Conservation (phyloP, 176 grass and related monocot species). For the Carex scoparia region DNA sequence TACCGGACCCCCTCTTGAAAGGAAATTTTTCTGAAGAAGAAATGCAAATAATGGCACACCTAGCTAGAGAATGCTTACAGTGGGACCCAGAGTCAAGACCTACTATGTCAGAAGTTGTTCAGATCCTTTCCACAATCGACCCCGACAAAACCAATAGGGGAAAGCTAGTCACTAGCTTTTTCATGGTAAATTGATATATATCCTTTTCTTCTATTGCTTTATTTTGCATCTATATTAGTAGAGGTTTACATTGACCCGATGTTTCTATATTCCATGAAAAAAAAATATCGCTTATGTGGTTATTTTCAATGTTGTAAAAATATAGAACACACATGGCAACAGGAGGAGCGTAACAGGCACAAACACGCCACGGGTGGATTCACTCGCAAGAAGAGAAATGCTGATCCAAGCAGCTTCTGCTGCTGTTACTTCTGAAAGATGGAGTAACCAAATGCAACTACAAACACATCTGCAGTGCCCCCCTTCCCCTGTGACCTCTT, state of each 20-base stretch:
- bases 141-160: constrained; percentile 42
- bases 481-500: not conserved
- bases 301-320: constrained; percentile 1
- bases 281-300: not conserved
- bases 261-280: not conserved
- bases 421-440: constrained; percentile 16
- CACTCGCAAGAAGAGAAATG: not conserved
- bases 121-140: constrained; percentile 81
- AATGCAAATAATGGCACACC: constrained; percentile 94
- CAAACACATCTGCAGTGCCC: not conserved
- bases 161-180: constrained; percentile 38
- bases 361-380: constrained; percentile 15
- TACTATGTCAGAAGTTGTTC: constrained; percentile 88
- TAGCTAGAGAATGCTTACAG: constrained; percentile 87
- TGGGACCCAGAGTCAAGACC: constrained; percentile 93
- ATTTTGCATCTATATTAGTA: too few relatives aligned
- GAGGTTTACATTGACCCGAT: not conserved
- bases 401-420: not conserved
- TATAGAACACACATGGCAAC: constrained; percentile 10
- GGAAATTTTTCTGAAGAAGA: constrained; percentile 73
- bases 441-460: constrained; percentile 30
- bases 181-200: constrained; percentile 31
- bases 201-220: not conserved
- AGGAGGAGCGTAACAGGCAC: constrained; percentile 1
- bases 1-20: constrained; percentile 66